A percentile compares a stretch with the other conserved stretches of the same genome.
phyloP scores from a whole-genome alignment of 2,329 filamentous ascomycete species.

The Ceratocystis papillata region DNA sequence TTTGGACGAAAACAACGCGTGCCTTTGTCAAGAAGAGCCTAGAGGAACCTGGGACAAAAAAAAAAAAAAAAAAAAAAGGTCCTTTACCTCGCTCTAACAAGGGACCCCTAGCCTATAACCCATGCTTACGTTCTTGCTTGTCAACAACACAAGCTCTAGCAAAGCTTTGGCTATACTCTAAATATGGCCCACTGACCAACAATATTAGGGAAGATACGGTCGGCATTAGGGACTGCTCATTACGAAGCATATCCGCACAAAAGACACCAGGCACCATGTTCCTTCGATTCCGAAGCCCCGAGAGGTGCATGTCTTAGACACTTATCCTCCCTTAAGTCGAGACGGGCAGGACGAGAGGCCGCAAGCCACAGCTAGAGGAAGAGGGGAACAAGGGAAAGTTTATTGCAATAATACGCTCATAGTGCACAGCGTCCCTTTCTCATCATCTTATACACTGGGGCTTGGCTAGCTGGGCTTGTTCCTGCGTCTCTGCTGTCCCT shows the following conservation, averaged over 20 bases:
- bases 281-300: constrained; percentile 2
- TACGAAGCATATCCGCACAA: background rate
- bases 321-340: background rate
- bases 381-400: background rate
- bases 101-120: no score
- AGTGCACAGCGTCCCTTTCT: background rate
- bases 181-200: no score
- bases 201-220: no score
- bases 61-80: no score
- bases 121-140: no score
- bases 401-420: background rate
- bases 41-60: no score
- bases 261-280: background rate
- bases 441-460: background rate
- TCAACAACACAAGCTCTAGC: no score
- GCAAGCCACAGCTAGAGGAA: background rate
- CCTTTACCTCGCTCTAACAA: no score
- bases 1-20: no score
- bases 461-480: background rate
- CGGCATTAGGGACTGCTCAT: background rate
- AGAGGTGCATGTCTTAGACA: constrained; percentile 7
- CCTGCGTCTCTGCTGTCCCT: background rate
- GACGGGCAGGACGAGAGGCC: background rate
- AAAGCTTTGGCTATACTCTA: no score
- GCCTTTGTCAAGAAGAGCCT: no score